A percentile compares a stretch with the other conserved stretches of the same genome.
Conservation (phyloP, 495 filamentous ascomycete species). For the Xylaria intraflava region DNA sequence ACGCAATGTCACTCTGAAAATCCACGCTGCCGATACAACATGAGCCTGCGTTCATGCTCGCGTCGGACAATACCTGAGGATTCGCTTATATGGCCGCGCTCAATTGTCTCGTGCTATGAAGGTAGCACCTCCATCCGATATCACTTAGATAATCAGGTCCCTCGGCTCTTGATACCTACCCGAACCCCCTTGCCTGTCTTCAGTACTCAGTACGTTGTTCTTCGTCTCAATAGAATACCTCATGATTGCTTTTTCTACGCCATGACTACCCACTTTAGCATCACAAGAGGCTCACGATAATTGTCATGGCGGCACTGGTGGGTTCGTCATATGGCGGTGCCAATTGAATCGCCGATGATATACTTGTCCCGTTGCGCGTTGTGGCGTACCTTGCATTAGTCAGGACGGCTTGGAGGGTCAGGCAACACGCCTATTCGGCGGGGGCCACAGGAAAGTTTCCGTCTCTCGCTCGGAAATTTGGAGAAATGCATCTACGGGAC, state of each 20-base stretch:
- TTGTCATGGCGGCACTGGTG: background rate
- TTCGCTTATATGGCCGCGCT: background rate
- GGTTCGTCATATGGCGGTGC: background rate
- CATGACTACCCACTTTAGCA: too few species aligned
- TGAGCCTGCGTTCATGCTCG: background rate
- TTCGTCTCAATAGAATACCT: too few species aligned
- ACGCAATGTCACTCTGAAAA: background rate
- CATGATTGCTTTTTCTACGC: too few species aligned
- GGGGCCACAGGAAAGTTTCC: background rate
- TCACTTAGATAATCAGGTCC: too few species aligned
- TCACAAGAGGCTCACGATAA: background rate
- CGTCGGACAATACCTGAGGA: background rate
- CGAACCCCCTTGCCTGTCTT: background rate
- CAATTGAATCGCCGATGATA: background rate
- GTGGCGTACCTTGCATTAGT: slow-evolving; percentile 16
- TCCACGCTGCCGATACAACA: background rate
- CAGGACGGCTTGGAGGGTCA: slow-evolving; percentile 5
- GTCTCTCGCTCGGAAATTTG: background rate
- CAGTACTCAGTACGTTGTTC: too few species aligned
- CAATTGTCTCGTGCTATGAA: background rate
- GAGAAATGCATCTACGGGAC: background rate
- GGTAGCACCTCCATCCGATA: background rate
- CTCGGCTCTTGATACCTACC: too few species aligned
- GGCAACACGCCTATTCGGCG: slow-evolving; percentile 9
- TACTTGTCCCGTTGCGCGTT: slow-evolving; percentile 2